phyloP scores from a whole-genome alignment of 768 basidiomycete genomes.

The Russula dissimulans region DNA sequence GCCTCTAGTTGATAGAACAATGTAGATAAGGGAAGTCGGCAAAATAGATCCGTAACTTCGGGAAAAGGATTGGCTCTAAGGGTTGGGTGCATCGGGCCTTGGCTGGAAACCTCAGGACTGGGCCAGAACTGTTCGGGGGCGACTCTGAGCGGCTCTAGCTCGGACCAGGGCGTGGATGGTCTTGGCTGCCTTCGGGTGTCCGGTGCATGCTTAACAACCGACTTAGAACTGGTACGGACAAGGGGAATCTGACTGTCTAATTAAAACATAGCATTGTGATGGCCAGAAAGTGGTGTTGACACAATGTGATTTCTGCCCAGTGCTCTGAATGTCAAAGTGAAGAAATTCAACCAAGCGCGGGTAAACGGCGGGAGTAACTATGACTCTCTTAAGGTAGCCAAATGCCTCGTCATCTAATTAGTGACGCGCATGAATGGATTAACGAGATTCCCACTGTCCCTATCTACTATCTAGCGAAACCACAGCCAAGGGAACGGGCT shows the following conservation, averaged over 20 bases:
- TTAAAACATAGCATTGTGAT: conserved; percentile 78
- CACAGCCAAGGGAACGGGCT: neutral
- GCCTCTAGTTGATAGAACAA: conserved; percentile 75
- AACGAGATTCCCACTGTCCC: too few species aligned
- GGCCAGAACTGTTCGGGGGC: conserved; percentile 63
- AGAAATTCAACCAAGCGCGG: conserved; percentile 74
- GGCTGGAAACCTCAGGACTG: conserved; percentile 47
- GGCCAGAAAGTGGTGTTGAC: conserved; percentile 69
- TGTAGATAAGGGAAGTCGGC: conserved; percentile 76
- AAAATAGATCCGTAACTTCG: conserved; percentile 78
- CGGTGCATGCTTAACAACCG: conserved; percentile 54
- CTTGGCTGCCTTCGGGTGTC: conserved; percentile 53
- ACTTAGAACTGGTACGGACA: conserved; percentile 74
- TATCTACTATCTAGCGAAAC: neutral
- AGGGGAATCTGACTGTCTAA: conserved; percentile 80
- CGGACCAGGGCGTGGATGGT: conserved; percentile 35
- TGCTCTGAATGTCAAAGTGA: conserved; percentile 77
- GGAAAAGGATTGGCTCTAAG: conserved; percentile 76
- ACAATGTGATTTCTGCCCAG: conserved; percentile 78
- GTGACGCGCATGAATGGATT: too few species aligned
- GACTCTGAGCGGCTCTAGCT: conserved; percentile 35
- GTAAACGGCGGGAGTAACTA: conserved; percentile 75
- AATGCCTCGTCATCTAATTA: conserved; percentile 41
- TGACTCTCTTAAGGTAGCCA: conserved; percentile 80
- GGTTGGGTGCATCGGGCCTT: conserved; percentile 68